Evolutionary conservation across 306 rosid species (phyloP).

Genomic region (Cucurbita argyrosperma): DNA sequence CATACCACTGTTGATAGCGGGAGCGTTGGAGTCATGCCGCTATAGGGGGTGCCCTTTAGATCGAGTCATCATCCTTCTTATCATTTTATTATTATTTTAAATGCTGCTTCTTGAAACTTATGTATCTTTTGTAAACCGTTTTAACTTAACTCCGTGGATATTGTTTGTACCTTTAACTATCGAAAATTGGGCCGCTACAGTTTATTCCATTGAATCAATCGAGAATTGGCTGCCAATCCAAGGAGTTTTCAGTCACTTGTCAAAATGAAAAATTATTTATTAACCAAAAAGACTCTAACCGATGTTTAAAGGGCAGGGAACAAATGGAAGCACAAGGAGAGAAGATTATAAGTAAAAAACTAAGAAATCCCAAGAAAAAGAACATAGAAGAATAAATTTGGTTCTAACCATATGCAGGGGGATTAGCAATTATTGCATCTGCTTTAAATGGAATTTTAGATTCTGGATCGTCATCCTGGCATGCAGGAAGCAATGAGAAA

Average conservation of each 20-base stretch:
- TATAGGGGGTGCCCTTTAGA: too few species aligned
- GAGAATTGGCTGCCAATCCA: too few species aligned
- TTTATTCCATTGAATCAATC: too few species aligned
- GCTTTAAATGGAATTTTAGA: conserved; percentile 43
- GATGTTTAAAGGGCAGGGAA: not conserved
- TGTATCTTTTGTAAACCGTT: too few species aligned
- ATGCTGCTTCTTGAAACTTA: too few species aligned
- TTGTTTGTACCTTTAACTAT: too few species aligned
- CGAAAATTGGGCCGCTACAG: too few species aligned
- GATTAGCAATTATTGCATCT: conserved; percentile 87
- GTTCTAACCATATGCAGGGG: conserved; percentile 86
- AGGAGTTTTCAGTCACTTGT: not conserved
- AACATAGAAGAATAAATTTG: not conserved
- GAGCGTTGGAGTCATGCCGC: too few species aligned
- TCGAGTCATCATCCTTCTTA: too few species aligned
- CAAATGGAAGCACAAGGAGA: not conserved
- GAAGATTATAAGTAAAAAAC: not conserved
- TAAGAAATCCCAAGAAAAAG: not conserved
- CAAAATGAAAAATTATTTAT: not conserved
- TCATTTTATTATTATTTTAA: too few species aligned
- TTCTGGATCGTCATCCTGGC: conserved; percentile 53
- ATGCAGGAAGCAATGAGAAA: conserved; percentile 67
- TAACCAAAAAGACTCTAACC: not conserved
- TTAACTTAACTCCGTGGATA: too few species aligned
- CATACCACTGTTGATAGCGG: too few species aligned